Evolutionary conservation across 352 stramenopile species (phyloP), one percentile per base, ranked within the genome.

Genomic region (Phytophthora pluvialis): DNA sequence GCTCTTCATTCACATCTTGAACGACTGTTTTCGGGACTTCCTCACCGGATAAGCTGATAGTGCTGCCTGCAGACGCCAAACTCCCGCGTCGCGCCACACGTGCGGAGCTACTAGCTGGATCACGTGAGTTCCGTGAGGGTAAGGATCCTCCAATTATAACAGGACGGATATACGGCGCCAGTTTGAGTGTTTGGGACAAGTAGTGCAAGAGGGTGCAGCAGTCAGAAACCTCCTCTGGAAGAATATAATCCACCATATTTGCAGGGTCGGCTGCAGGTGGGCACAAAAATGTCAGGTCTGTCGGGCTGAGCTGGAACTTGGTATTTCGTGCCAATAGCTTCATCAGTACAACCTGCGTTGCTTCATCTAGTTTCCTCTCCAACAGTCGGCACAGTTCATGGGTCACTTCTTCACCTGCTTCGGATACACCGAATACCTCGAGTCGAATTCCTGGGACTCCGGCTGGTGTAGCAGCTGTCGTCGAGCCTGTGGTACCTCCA

Each of bases 281-380:
- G 45, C 88, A 93, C 43, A 95, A 77, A 48, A 96, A 96, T 12
- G 77, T 66, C 50, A 93, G 69, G 48, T 96, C 89, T 0, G 75
- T 82, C 0, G 74, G 54, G 36, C 74, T 94, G 15, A 96, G 67
- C 62, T 95, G 86, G 57, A 96, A 93, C 64, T 96, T 94, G 3
- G 75, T 80, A 42, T 96, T 95, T 54, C 87, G 78, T 18, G 84
- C 86, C 6, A 96, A 57, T 6, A 95, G 66, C 64, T 95, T 96
- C 87, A 95, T 95, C 29, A 96, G 50, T 42, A 96, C 89, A 13
- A 92, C 70, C 48, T 94, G 88, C 15, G 86, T 93, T 9, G 84
- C 81, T 67, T 96, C 89, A 46, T 96, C 89, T 7, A 96, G 64
- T 53, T 96, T 96, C n/a, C 86, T 75, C 44, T 96, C 89, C 9